phyloP scores from a whole-genome alignment of 2,329 filamentous ascomycete genomes.

The Clathrospora elynae region DNA sequence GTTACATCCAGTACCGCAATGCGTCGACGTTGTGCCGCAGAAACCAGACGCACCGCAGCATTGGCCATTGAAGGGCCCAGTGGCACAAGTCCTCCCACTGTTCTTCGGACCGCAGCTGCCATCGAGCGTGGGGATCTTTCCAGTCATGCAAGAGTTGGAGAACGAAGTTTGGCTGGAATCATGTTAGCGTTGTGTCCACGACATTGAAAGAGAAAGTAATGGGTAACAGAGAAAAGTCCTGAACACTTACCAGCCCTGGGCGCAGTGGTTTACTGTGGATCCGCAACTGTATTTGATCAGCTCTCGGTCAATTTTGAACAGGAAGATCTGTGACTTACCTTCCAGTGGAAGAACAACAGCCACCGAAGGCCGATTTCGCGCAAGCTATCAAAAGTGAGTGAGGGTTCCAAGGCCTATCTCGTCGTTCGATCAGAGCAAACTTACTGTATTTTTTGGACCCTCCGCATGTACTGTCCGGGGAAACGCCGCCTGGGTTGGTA shows the following conservation, averaged over 20 bases:
- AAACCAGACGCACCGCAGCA: slow-evolving; percentile 6
- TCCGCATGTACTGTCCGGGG: slow-evolving; percentile 13
- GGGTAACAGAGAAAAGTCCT: slow-evolving; percentile 2
- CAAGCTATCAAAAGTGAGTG: slow-evolving; percentile 4
- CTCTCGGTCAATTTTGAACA: background rate
- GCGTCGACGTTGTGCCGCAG: slow-evolving; percentile 7
- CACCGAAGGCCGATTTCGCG: slow-evolving; percentile 3
- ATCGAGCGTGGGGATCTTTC: slow-evolving; percentile 9
- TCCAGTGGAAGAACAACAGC: slow-evolving; percentile 7
- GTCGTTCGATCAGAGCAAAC: background rate
- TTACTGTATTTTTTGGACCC: slow-evolving; percentile 8
- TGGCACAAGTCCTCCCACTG: slow-evolving; percentile 6
- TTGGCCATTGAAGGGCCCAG: slow-evolving; percentile 10
- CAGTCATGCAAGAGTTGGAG: slow-evolving; percentile 10
- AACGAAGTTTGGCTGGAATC: slow-evolving; percentile 9
- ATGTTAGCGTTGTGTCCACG: background rate
- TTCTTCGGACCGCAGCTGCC: slow-evolving; percentile 8
- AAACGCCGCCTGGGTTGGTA: slow-evolving; percentile 4
- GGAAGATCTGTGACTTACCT: slow-evolving; percentile 3
- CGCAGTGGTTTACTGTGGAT: slow-evolving; percentile 8
- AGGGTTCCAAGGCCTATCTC: background rate
- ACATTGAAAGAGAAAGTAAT: background rate
- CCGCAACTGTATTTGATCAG: slow-evolving; percentile 5
- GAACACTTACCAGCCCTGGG: slow-evolving; percentile 12
- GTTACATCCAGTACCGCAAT: slow-evolving; percentile 10